These are phyloP conservation scores for Hypoxylon intermedium DNA, from an alignment of 495 filamentous ascomycete genomes.

Conservation along the genomic window DNA sequence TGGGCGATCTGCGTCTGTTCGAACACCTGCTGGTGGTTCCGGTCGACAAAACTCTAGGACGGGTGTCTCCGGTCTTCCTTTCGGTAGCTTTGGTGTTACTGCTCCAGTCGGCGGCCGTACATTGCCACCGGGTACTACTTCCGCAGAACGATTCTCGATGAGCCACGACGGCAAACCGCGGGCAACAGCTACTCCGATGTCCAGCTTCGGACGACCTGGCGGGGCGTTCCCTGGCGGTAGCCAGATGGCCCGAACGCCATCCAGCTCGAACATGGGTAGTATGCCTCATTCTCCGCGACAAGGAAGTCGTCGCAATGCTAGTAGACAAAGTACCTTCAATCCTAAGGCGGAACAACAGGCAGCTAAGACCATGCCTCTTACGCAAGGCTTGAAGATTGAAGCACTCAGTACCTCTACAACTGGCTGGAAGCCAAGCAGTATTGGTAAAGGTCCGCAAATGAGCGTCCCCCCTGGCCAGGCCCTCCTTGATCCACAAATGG, in stretches of 20 bases:
- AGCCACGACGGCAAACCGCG: slow-evolving; percentile 47
- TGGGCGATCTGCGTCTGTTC: slow-evolving; percentile 73
- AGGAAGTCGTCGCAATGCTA: slow-evolving; percentile 64
- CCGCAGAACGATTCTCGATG: slow-evolving; percentile 66
- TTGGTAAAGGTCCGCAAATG: slow-evolving; percentile 53
- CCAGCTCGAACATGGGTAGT: slow-evolving; percentile 51
- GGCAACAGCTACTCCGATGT: slow-evolving; percentile 63
- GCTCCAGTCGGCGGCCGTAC: slow-evolving; percentile 53
- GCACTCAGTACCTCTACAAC: slow-evolving; percentile 70
- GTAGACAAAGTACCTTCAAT: slow-evolving; percentile 65
- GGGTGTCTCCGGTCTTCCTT: slow-evolving; percentile 53
- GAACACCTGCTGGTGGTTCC: slow-evolving; percentile 66
- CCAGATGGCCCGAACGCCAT: slow-evolving; percentile 58
- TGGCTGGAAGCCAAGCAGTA: slow-evolving; percentile 90
- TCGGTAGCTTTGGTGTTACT: slow-evolving; percentile 71
- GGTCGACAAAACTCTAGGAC: slow-evolving; percentile 56
- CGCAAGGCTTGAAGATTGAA: slow-evolving; percentile 78
- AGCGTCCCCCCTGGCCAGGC: slow-evolving; percentile 52
- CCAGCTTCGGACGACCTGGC: slow-evolving; percentile 62
- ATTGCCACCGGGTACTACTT: slow-evolving; percentile 73
- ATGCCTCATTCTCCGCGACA: slow-evolving; percentile 58
- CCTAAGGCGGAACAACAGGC: slow-evolving; percentile 67
- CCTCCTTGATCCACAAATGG: slow-evolving; percentile 85
- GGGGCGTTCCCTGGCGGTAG: slow-evolving; percentile 64
- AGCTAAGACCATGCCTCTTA: slow-evolving; percentile 88